These are phyloP conservation scores for Phytophthora tentaculata DNA, from an alignment of 352 stramenopile genomes.

Conservation along the genomic window DNA sequence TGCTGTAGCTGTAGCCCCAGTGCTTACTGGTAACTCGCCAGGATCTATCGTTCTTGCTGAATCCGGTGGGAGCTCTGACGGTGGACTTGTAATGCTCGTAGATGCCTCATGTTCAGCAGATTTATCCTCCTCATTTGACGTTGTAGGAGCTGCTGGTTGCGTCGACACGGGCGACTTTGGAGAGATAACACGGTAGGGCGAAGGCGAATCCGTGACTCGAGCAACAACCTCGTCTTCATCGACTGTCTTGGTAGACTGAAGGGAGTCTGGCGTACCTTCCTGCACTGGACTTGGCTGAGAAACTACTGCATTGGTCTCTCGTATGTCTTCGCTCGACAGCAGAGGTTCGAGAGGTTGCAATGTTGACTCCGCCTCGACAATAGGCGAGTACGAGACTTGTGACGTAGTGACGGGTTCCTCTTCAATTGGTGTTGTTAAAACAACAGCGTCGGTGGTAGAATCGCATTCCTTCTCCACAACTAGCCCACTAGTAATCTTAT, in stretches of 20 bases:
- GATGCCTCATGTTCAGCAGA: background rate
- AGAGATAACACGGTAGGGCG: background rate
- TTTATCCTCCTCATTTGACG: conserved; percentile 4
- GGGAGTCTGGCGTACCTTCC: background rate
- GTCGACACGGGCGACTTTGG: background rate
- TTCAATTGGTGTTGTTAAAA: conserved; percentile 18
- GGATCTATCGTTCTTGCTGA: background rate
- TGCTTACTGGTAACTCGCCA: background rate
- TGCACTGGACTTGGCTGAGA: background rate
- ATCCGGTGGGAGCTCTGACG: background rate
- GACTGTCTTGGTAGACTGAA: background rate
- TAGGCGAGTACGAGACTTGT: conserved; percentile 11
- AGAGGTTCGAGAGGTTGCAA: conserved; percentile 1
- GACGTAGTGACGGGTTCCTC: conserved; percentile 11
- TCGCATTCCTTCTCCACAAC: background rate
- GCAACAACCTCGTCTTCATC: background rate
- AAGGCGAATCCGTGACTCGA: background rate
- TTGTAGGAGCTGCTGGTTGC: background rate
- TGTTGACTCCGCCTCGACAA: background rate
- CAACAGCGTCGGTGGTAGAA: conserved; percentile 10
- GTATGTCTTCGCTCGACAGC: background rate
- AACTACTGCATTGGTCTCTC: background rate
- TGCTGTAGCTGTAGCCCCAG: too few species aligned
- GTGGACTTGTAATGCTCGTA: background rate
- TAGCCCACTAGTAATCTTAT: background rate